Evolutionary conservation across 2,329 filamentous ascomycete species (phyloP), one percentile per base, ranked within the genome.

Genomic region (Volutella citrinella): DNA sequence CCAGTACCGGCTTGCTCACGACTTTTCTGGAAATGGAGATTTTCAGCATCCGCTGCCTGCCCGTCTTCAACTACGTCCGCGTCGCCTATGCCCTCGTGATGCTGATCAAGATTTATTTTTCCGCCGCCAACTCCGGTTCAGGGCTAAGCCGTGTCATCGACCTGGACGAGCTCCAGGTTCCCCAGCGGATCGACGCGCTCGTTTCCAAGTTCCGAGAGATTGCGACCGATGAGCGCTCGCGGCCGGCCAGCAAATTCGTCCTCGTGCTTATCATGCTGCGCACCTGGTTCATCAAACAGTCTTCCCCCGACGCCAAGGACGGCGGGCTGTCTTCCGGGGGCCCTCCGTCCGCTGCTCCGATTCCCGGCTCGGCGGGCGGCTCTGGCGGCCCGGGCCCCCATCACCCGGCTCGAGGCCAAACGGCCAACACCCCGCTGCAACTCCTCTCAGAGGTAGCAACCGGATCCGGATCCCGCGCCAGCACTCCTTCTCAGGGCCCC

Each of bases 41-140:
- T 11, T 57, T 65, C 5, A 69, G 66, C 24, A 67, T 87, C 24
- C 77, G 80, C 33, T 81, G 73, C 35, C 57, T 88, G 9, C 84
- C 85, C 13, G 81, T 84, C 4, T 81, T 84, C 51, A 78, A 77
- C 55, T 80, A 85, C 49, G 82, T 86, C 12, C 78, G 84, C 18
- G 77, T 87, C 13, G 78, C 82, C 10, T 87, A 87, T 52, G 80
- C 79, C 6, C 72, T 82, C 4, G 80, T 88, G 14, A 77, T 85
- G 19, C 66, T 88, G 22, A 82, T 87, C 55, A 88, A 87, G 59
- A 74, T 89, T 42, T 83, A 82, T 59, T 81, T 84, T 30, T 77
- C 80, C 8, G 78, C 82, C 5, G 75, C 76, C 3, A 72, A 74
- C 11, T 74, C 80, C 1, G 72, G 74, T 24, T 82, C 77, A 12